Base-by-base conservation (phyloP, 148 eudicot genomes). In the Selenicereus undatus region DNA sequence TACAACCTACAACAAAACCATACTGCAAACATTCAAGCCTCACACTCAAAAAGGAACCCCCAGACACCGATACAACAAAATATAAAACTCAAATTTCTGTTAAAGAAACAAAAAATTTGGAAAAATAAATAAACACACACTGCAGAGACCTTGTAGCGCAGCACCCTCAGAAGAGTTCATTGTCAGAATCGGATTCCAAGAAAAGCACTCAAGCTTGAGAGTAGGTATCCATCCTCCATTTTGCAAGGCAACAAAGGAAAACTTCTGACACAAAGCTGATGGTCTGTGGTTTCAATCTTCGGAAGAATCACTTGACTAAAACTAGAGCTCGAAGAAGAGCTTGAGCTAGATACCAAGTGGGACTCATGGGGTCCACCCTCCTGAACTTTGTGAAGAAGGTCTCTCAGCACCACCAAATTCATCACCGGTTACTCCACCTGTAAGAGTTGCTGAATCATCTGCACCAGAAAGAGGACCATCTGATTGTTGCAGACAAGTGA, bases 331-430 rank as follows among this genome's bases (percentile, higher is more conserved):
- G 52, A 48, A 12, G 52, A 48, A 48, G 52, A 48, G 52, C 78
- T 79, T 74, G 80, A 83, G 73, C 58, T 71, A 22, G 43, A 83
- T 39, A 65, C 64, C 71, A 69, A 66, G 16, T 76, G 83, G 62
- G 80, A 71, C 22, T 79, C 79, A 36, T 48, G 52, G 52, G 52
- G 12, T 48, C 10, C 52, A 12, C 43, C 43, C 12, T 48, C 52
- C 52, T 5, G 0, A 48, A 48, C 52, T 48, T 32, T 48, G 52
- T 12, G 14, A 48, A 48, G 52, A 11, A 5, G 12, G 52, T 48
- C 8, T 48, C 52, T 11, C 14, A 10, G 52, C 2, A 48, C 14
- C 52, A 48, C 52, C 52, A 12, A 48, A 11, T 48, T 48, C 52
- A 0, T 48, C 14, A 2, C 52, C 10, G 14, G 52, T 48, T 48